Base-by-base conservation (phyloP, 257 asterid species). In the Nicotiana noctiflora region DNA sequence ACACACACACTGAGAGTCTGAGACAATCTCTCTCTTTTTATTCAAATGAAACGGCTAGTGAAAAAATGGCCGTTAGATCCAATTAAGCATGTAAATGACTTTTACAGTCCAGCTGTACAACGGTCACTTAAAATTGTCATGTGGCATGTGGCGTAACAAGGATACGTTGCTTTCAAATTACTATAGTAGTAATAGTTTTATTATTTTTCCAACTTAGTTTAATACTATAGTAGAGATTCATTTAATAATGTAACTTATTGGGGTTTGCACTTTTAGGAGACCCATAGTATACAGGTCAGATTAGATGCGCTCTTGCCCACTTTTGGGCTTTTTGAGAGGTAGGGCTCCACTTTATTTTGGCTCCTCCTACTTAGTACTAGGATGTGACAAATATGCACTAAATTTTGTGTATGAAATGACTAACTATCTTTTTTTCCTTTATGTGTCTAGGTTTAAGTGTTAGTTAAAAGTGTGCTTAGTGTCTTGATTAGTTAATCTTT, bases 1-100 rank as follows among this genome's bases (percentile, higher is more conserved):
- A 6, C 46, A 14, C 62, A 13, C 0, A 23, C 37, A 32, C 37
- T 32, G 37, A 32, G 37, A 32, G 37, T 32, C 40, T 21, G 78
- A 72, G 14, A 72, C 23, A 72, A 6, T 11, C 78, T 44, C 60
- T 72, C 40, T 40, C 1, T 3, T 64, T 52, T 81, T 88, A 79
- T 93, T 93, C 91, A 90, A 93, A 92, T 87, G 82, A 81, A 93
- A 93, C 98, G 98, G 98, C 98, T 92, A 93, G 93, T 90, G 86
- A 87, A 84, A 91, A 83, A 62, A 40, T 81, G 84, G 84, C 88
- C 88, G 90, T 87, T 88, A 88, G 90, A 86, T 84, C 55, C 75
- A 53, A 55, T 79, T 66, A 63, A 78, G 78, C 87, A 75, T 77
- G 25, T 81, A 77, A 80, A 66, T 17, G 76, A 85, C 85, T 87